Conservation (phyloP, 805 yeast species). For the Teunomyces tritomae region DNA sequence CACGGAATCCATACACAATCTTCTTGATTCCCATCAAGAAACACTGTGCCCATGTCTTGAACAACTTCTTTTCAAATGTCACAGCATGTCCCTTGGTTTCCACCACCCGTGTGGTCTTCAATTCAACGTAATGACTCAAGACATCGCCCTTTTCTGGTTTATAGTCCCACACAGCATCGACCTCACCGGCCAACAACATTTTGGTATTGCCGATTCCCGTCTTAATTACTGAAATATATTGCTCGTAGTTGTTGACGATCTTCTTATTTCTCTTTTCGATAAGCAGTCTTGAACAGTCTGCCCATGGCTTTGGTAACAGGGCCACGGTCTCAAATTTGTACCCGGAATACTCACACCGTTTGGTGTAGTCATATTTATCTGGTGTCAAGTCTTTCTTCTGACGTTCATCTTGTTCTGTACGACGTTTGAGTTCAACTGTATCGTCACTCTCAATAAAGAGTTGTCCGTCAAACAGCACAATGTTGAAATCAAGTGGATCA, state of each 20-base stretch:
- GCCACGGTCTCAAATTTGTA: slow-evolving; percentile 83
- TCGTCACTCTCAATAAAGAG: slow-evolving; percentile 57
- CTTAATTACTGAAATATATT: slow-evolving; percentile 74
- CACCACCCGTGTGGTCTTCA: slow-evolving; percentile 68
- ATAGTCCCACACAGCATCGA: slow-evolving; percentile 86
- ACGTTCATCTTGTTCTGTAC: slow-evolving; percentile 18
- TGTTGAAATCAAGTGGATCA: slow-evolving; percentile 59
- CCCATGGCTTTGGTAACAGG: slow-evolving; percentile 76
- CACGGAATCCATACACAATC: slow-evolving; percentile 83
- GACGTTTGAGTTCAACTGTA: slow-evolving; percentile 33
- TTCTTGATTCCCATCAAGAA: slow-evolving; percentile 82
- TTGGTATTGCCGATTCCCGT: slow-evolving; percentile 78
- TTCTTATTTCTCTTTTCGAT: slow-evolving; percentile 65
- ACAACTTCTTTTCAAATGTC: slow-evolving; percentile 71
- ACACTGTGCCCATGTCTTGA: slow-evolving; percentile 90
- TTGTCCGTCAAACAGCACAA: slow-evolving; percentile 73
- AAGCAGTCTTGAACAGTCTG: slow-evolving; percentile 57
- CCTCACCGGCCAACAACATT: slow-evolving; percentile 80
- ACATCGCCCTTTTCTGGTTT: slow-evolving; percentile 55
- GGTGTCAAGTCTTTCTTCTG: slow-evolving; percentile 16
- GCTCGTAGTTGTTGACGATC: slow-evolving; percentile 68
- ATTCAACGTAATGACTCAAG: slow-evolving; percentile 75
- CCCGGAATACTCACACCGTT: slow-evolving; percentile 58
- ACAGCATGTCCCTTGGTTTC: slow-evolving; percentile 55
- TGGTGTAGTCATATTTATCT: slow-evolving; percentile 28